Evolutionary conservation across 2,329 filamentous ascomycete genomes (phyloP), one percentile per base, ranked within the genome.

Genomic region (Beauveria bassiana): DNA sequence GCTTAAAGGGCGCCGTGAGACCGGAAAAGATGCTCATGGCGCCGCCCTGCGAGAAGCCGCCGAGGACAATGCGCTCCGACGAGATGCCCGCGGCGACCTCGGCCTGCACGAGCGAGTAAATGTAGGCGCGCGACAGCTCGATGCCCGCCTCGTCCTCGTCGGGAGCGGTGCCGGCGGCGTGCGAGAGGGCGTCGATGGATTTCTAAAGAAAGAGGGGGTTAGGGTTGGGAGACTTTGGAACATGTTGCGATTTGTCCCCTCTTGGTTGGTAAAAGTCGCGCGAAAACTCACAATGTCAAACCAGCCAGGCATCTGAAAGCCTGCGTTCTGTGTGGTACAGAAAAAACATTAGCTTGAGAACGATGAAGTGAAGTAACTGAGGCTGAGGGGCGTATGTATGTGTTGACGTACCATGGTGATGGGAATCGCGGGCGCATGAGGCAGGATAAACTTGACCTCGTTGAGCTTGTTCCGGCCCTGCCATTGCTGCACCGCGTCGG

Each of bases 391-490:
- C 6, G 22, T 2, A 16, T 1, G 22, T 1, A 12, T 7, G 31
- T 38, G 14, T 5, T 28, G 28, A 68, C 73, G 64, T 59, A 76
- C 74, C 64, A 75, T 79, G n/a, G 91, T 93, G 71, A 97, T 91
- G 38, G 92, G 91, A 59, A 96, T 95, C 43, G 75, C 77, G 5
- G 93, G 92, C 31, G 95, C 95, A 77, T 96, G 90, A 18, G 95
- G 95, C 74, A 99, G 88, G 70, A 99, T 85, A 74, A 98, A 98
- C 71, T 93, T 89, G 72, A 96, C 90, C 75, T 97, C 89, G 62
- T 92, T 85, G 65, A 98, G 91, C 70, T 88, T 87, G 73, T 86
- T 84, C 57, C 90, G 84, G 40, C 87, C 82, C 61, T 91, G 86
- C 88, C 89, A 97, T 75, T 93, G 91, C 78, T 96, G 88, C 38